A percentile compares a stretch with the other conserved stretches of the same genome.
Evolutionary conservation across 371 early-diverging fungal genomes (phyloP).

Genomic region (Synchytrium microbalum): DNA sequence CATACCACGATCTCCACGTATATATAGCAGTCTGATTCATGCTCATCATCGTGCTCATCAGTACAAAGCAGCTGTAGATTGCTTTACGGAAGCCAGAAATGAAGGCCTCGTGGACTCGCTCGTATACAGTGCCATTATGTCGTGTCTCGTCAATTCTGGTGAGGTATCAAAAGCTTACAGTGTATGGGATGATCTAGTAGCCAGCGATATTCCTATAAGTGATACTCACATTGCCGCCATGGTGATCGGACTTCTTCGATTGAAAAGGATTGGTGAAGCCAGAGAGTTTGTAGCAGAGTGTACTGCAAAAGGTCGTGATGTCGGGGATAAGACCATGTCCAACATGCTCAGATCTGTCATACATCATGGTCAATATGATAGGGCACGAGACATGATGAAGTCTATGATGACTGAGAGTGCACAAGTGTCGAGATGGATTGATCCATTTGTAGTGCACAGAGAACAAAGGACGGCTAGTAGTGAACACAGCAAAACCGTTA

Average conservation of each 20-base stretch:
- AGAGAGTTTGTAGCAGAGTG: background rate
- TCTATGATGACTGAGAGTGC: too few relatives aligned
- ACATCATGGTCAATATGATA: too few relatives aligned
- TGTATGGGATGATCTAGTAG: background rate
- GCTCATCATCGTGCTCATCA: background rate
- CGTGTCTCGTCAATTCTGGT: background rate
- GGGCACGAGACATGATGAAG: too few relatives aligned
- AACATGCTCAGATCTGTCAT: too few relatives aligned
- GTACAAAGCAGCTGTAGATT: background rate
- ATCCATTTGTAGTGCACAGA: too few relatives aligned
- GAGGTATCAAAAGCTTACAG: background rate
- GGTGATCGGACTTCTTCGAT: background rate
- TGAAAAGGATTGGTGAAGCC: background rate
- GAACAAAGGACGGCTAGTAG: too few relatives aligned
- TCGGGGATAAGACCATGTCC: background rate
- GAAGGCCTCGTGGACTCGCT: background rate
- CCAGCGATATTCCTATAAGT: background rate
- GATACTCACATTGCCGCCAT: background rate
- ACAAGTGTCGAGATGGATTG: too few relatives aligned
- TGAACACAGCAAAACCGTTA: too few relatives aligned
- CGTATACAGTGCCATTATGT: background rate
- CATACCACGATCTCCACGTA: background rate
- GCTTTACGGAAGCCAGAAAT: background rate
- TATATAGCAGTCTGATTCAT: background rate
- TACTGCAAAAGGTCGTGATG: background rate